phyloP scores from a whole-genome alignment of 331 rosid species.

The Rhamnella rubrinervis region DNA sequence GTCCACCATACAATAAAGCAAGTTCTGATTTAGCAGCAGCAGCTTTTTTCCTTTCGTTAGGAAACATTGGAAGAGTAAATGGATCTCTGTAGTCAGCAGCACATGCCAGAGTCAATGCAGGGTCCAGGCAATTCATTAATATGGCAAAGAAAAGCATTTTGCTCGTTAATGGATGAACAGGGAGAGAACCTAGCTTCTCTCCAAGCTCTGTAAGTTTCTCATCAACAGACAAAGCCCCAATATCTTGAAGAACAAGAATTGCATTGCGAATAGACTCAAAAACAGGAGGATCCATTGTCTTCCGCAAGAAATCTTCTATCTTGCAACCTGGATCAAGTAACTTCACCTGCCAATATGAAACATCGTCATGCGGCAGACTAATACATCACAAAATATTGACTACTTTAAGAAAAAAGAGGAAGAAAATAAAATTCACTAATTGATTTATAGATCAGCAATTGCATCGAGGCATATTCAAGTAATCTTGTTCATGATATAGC shows the following conservation, averaged over 20 bases:
- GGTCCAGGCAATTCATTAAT: slow-evolving; percentile 92
- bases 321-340: slow-evolving; percentile 70
- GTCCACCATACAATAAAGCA: slow-evolving; percentile 75
- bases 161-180: slow-evolving; percentile 91
- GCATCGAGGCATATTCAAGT: not conserved
- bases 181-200: slow-evolving; percentile 83
- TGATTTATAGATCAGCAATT: not conserved
- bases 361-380: slow-evolving; percentile 8
- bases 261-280: slow-evolving; percentile 77
- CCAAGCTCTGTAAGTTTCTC: slow-evolving; percentile 83
- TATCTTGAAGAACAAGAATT: slow-evolving; percentile 73
- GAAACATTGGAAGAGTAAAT: slow-evolving; percentile 73
- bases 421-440: not conserved
- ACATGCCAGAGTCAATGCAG: slow-evolving; percentile 90
- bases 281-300: slow-evolving; percentile 92
- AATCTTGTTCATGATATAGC: not conserved
- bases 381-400: not conserved
- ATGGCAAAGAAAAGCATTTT: slow-evolving; percentile 85
- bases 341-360: slow-evolving; percentile 61
- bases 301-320: slow-evolving; percentile 63
- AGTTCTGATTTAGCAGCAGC: slow-evolving; percentile 63
- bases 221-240: slow-evolving; percentile 78
- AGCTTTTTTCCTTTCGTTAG: slow-evolving; percentile 56
- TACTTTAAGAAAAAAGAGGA: not conserved
- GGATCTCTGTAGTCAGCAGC: slow-evolving; percentile 87